Percentiles rank a stretch among this genome's conserved stretches.
These are phyloP conservation scores for Raffaelea deltoideospora DNA, from an alignment of 2,329 filamentous ascomycete genomes.

Conservation along the genomic window DNA sequence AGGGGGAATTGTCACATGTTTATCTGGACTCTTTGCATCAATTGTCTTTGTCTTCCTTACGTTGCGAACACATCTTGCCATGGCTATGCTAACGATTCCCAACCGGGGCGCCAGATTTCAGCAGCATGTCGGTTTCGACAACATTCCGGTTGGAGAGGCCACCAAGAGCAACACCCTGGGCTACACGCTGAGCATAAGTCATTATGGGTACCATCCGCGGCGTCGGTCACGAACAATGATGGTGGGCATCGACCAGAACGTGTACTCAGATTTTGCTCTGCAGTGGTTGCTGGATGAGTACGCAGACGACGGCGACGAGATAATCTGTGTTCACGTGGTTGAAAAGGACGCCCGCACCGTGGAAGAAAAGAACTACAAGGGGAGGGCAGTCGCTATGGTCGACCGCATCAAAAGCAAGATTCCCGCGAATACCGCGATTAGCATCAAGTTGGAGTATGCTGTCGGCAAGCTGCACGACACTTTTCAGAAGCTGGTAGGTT, in stretches of 20 bases:
- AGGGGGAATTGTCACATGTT: no score
- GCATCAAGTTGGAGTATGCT: constrained; percentile 71
- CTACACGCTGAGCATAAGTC: constrained; percentile 70
- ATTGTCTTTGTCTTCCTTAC: constrained; percentile 1
- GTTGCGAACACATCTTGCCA: no score
- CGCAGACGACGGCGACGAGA: constrained; percentile 84
- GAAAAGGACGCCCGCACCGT: constrained; percentile 63
- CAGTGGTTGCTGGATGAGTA: constrained; percentile 88
- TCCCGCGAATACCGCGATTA: constrained; percentile 63
- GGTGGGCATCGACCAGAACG: constrained; percentile 79
- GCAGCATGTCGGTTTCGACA: constrained; percentile 46
- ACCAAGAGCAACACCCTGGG: constrained; percentile 48
- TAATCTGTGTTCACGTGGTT: constrained; percentile 77
- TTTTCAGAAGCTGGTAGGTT: constrained; percentile 71
- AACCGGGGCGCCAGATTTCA: constrained; percentile 33
- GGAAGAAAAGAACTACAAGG: constrained; percentile 55
- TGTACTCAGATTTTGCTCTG: constrained; percentile 82
- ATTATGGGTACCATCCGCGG: constrained; percentile 70
- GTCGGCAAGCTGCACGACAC: constrained; percentile 82
- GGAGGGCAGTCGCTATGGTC: constrained; percentile 61
- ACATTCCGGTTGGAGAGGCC: constrained; percentile 39
- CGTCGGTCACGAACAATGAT: constrained; percentile 78
- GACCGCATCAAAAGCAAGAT: constrained; percentile 68
- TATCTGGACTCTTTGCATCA: neutral
- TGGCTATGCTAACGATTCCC: constrained; percentile 28